Conservation (phyloP, 1,139 yeast genomes). For the Suhomyces maxii region DNA sequence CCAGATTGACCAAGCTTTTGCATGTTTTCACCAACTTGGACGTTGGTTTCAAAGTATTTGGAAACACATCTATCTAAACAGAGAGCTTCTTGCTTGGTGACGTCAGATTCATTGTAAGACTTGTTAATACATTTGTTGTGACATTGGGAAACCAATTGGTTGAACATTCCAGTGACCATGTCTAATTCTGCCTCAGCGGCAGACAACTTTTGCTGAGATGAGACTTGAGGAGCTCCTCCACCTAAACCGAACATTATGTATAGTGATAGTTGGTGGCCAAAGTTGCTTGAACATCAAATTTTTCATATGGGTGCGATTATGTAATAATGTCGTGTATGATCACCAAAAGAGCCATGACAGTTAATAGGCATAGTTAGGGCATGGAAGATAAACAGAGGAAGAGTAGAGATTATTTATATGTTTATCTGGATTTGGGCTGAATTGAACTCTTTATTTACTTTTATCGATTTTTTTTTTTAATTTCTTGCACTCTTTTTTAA, state of each 20-base stretch:
- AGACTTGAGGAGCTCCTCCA: constrained; percentile 68
- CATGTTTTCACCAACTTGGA: constrained; percentile 92
- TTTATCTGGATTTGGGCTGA: no score
- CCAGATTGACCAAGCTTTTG: constrained; percentile 68
- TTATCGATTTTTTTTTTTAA: no score
- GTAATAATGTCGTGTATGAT: constrained; percentile 1
- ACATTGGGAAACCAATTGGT: constrained; percentile 79
- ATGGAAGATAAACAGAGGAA: no score
- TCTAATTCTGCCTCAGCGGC: constrained; percentile 91
- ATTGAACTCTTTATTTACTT: no score
- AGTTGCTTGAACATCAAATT: constrained; percentile 10
- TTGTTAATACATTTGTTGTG: constrained; percentile 81
- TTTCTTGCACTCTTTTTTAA: no score
- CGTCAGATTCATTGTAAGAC: constrained; percentile 70
- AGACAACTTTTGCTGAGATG: constrained; percentile 71
- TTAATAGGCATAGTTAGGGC: no score
- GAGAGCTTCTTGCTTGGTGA: constrained; percentile 80
- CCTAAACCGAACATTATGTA: constrained; percentile 71
- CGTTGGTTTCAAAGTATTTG: constrained; percentile 94
- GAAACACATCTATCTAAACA: constrained; percentile 98
- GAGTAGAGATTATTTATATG: no score
- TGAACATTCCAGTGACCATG: constrained; percentile 97
- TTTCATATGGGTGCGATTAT: constrained; percentile 7
- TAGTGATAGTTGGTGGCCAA: constrained; percentile 8
- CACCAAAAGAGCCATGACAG: not conserved